Evolutionary conservation across 805 yeast species (phyloP).

Genomic region (Schwanniomyces pseudopolymorphus): DNA sequence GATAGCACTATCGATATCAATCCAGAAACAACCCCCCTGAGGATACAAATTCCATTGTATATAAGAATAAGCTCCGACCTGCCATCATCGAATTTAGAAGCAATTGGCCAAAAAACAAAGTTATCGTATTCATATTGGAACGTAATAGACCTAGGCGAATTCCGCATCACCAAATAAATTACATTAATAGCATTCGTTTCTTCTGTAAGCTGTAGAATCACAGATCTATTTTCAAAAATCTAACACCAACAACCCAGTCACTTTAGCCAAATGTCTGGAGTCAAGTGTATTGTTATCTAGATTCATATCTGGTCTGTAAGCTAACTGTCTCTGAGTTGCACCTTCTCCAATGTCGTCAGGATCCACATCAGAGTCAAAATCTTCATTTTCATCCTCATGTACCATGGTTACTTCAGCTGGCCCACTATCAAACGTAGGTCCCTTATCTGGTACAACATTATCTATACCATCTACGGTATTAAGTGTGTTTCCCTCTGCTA

Average conservation of each 20-base stretch:
- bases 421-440: conserved; percentile 7
- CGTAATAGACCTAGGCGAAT: conserved; percentile 8
- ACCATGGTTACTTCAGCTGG: background rate
- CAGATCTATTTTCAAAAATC: conserved; percentile 42
- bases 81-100: conserved; percentile 20
- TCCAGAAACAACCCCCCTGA: background rate
- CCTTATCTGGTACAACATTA: conserved; percentile 13
- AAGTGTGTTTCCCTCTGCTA: conserved; percentile 25
- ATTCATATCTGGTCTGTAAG: conserved; percentile 9
- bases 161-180: background rate
- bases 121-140: conserved; percentile 14
- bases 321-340: conserved; percentile 17
- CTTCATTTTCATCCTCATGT: conserved; percentile 10
- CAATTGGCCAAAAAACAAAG: conserved; percentile 10
- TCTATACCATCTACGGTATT: conserved; percentile 35
- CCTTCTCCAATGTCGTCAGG: conserved; percentile 15
- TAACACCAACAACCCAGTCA: conserved; percentile 56
- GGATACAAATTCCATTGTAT: conserved; percentile 28
- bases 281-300: conserved; percentile 41
- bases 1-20: background rate
- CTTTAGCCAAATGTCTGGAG: conserved; percentile 51
- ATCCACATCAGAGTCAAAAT: conserved; percentile 15
- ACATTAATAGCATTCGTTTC: background rate
- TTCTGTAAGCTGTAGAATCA: background rate
- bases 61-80: conserved; percentile 24